These are phyloP conservation scores for Nitzschia sp. DNA, from an alignment of 108 stramenopile genomes.

Conservation along the genomic window DNA sequence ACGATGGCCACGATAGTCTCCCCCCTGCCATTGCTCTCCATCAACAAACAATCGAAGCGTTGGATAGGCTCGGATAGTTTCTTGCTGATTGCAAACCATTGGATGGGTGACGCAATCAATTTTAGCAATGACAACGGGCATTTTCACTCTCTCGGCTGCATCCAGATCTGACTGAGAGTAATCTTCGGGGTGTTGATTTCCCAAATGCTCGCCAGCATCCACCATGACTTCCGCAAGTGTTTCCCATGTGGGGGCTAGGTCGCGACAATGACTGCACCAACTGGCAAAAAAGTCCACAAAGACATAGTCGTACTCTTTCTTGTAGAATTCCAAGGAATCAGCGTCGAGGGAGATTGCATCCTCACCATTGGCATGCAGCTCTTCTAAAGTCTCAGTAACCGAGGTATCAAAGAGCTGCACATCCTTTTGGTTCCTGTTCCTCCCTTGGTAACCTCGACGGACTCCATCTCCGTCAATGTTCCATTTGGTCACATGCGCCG, in stretches of 20 bases:
- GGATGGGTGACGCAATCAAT: slow-evolving; percentile 88
- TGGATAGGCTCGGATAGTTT: slow-evolving; percentile 87
- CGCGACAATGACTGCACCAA: slow-evolving; percentile 88
- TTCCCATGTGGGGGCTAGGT: slow-evolving; percentile 86
- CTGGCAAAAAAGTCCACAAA: slow-evolving; percentile 69
- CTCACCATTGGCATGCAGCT: slow-evolving; percentile 83
- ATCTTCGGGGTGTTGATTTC: slow-evolving; percentile 37
- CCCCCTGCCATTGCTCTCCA: slow-evolving; percentile 46
- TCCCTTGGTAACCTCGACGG: slow-evolving; percentile 70
- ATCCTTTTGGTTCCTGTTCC: slow-evolving; percentile 85
- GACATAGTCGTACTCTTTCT: slow-evolving; percentile 48
- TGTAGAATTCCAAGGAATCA: slow-evolving; percentile 38
- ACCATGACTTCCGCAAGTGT: slow-evolving; percentile 84
- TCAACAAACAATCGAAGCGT: slow-evolving; percentile 86
- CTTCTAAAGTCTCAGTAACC: slow-evolving; percentile 82
- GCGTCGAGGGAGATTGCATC: slow-evolving; percentile 74
- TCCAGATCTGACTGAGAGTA: slow-evolving; percentile 70
- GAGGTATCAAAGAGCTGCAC: slow-evolving; percentile 54
- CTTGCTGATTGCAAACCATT: slow-evolving; percentile 62
- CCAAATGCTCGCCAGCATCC: slow-evolving; percentile 47
- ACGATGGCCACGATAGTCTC: slow-evolving; percentile 81
- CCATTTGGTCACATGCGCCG: slow-evolving; percentile 91
- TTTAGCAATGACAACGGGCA: slow-evolving; percentile 81
- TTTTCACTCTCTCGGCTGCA: slow-evolving; percentile 65
- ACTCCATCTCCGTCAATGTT: slow-evolving; percentile 88